phyloP scores from a whole-genome alignment of 2,329 filamentous ascomycete genomes.

The Cercospora brassicicola region DNA sequence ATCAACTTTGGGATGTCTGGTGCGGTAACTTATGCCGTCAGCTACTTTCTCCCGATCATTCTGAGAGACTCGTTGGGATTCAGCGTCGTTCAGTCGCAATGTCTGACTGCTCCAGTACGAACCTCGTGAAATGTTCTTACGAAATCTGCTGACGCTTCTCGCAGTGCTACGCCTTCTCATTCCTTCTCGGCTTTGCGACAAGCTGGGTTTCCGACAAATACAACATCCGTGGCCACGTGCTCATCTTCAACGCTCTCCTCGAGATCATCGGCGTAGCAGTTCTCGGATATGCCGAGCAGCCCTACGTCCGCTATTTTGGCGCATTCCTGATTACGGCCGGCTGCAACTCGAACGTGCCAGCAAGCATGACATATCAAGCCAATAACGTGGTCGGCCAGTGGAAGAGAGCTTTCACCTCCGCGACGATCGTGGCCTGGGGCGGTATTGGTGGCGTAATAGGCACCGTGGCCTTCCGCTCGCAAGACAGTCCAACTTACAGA shows the following conservation, averaged over 20 bases:
- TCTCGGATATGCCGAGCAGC: slow-evolving; percentile 64
- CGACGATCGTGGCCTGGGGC: slow-evolving; percentile 63
- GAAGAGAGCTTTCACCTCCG: slow-evolving; percentile 63
- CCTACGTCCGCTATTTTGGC: slow-evolving; percentile 66
- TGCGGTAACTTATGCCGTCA: slow-evolving; percentile 70
- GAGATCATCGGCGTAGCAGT: slow-evolving; percentile 66
- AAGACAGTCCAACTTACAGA: slow-evolving; percentile 13
- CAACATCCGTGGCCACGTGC: slow-evolving; percentile 42
- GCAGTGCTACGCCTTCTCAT: slow-evolving; percentile 16
- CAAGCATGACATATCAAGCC: slow-evolving; percentile 74
- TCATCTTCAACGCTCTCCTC: slow-evolving; percentile 65
- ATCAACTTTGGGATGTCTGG: slow-evolving; percentile 61
- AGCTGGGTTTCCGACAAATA: slow-evolving; percentile 11
- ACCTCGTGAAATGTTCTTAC: neutral
- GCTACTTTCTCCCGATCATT: slow-evolving; percentile 77
- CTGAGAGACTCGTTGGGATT: slow-evolving; percentile 65
- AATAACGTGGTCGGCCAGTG: slow-evolving; percentile 88
- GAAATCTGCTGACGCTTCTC: neutral
- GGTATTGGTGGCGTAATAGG: slow-evolving; percentile 75
- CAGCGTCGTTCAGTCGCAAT: slow-evolving; percentile 63
- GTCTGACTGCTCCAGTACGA: slow-evolving; percentile 62
- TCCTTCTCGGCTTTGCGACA: slow-evolving; percentile 8
- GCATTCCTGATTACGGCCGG: slow-evolving; percentile 72
- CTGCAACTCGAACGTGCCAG: slow-evolving; percentile 74
- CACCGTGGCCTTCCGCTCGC: slow-evolving; percentile 65